Conservation (phyloP, 192 early-diverging fungal species). For the Dimargaris xerosporica region DNA sequence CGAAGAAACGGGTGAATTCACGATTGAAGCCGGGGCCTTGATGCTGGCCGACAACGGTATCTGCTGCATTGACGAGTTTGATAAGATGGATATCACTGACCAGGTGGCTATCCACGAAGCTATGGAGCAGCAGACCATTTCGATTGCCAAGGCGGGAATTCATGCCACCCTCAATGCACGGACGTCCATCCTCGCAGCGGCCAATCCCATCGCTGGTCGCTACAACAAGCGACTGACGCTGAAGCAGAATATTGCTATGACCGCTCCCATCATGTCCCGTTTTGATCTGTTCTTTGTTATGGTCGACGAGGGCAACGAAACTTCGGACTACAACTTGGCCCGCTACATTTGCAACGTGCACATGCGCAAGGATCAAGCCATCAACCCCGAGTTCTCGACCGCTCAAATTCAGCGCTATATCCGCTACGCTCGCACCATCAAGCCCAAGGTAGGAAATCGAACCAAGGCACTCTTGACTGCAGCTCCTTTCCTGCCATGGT, state of each 20-base stretch:
- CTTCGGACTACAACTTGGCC: constrained; percentile 77
- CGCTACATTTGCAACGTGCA: constrained; percentile 86
- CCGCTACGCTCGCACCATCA: constrained; percentile 74
- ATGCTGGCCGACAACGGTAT: constrained; percentile 98
- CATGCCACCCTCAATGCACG: constrained; percentile 90
- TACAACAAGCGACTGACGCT: constrained; percentile 92
- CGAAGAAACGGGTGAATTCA: constrained; percentile 94
- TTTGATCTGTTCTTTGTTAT: constrained; percentile 98
- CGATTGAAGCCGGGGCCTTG: constrained; percentile 91
- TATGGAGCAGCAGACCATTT: constrained; percentile 99
- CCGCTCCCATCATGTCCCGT: constrained; percentile 94
- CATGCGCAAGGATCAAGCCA: constrained; percentile 41
- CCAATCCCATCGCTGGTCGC: constrained; percentile 87
- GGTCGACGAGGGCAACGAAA: constrained; percentile 83
- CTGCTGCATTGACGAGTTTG: constrained; percentile 97
- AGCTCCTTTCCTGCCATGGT: no score
- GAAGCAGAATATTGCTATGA: constrained; percentile 93
- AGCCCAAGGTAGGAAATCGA: constrained; percentile 64
- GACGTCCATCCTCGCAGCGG: constrained; percentile 89
- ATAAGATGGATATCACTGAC: constrained; percentile 94
- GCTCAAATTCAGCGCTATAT: constrained; percentile 72
- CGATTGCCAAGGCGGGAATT: constrained; percentile 91
- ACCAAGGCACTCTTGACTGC: no score
- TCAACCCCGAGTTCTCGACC: constrained; percentile 56
- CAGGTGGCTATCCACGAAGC: constrained; percentile 99